These are phyloP conservation scores for Leccinum angustisporum DNA, from an alignment of 1,284 basidiomycete genomes.

Conservation along the genomic window DNA sequence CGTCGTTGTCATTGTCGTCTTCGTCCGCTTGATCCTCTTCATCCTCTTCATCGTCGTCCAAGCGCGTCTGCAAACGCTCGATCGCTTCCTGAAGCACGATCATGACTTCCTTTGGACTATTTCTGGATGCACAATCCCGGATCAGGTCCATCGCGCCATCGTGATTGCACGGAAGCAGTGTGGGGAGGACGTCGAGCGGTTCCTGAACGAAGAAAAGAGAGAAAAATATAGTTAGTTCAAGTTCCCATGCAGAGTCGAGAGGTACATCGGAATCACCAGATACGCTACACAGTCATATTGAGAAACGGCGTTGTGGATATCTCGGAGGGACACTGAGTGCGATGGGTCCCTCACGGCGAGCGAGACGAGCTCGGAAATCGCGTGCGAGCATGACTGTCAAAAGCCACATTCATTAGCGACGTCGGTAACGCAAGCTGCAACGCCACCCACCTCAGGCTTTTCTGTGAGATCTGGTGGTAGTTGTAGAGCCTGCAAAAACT, in stretches of 20 bases:
- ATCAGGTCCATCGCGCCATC: slow-evolving; percentile 25
- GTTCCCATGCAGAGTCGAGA: not conserved
- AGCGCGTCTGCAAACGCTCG: slow-evolving; percentile 44
- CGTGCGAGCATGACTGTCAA: slow-evolving; percentile 18
- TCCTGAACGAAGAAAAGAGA: slow-evolving; percentile 20
- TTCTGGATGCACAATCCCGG: slow-evolving; percentile 18
- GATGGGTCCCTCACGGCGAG: slow-evolving; percentile 12
- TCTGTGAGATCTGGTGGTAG: slow-evolving; percentile 24
- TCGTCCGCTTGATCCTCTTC: slow-evolving; percentile 35
- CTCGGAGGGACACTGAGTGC: slow-evolving; percentile 12
- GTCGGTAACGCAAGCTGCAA: not conserved
- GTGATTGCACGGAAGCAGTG: slow-evolving; percentile 22
- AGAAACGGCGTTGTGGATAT: slow-evolving; percentile 17
- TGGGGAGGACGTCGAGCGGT: slow-evolving; percentile 29
- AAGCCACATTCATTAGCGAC: not conserved
- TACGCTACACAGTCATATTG: slow-evolving; percentile 18
- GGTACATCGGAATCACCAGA: slow-evolving; percentile 13
- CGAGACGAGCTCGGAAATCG: slow-evolving; percentile 24
- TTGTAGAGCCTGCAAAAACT: slow-evolving; percentile 19
- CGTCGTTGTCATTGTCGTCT: slow-evolving; percentile 7
- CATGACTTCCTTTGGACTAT: slow-evolving; percentile 54
- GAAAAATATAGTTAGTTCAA: not conserved
- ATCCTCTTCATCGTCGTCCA: slow-evolving; percentile 28
- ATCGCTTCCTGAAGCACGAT: slow-evolving; percentile 60
- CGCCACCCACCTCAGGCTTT: slow-evolving; percentile 16